Evolutionary conservation across 345 rosid species (phyloP), one percentile per base, ranked within the genome.

Genomic region (Citrus cavaleriei): DNA sequence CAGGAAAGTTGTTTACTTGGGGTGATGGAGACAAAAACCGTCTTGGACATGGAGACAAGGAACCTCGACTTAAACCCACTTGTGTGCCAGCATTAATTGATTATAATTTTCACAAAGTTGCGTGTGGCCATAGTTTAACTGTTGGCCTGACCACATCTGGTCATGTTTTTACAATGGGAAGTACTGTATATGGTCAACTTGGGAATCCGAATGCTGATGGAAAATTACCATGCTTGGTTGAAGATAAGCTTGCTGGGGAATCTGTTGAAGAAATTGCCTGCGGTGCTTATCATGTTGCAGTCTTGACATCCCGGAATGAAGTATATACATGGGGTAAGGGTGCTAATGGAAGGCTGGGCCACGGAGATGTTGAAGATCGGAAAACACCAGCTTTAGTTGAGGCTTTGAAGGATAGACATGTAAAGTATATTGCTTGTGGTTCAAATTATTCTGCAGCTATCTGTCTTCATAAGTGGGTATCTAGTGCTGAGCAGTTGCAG

Each of bases 301-400:
- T 88, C 76, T 82, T 95, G 79, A 93, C 97, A n/a, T 85, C 97
- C 34, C 86, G 87, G 80, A 93, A 92, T 66, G 97, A 93, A 83
- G 94, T 93, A 34, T 95, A 89, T 83, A 91, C 97, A 16, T 95
- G 98, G 99, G 99, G 99, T 1, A 95, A 91, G 80, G 98, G 99
- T 79, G 98, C 99, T 55, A 95, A 93, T 84, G 98, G 99, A 81
- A 92, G 97, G 84, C 75, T 95, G 86, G 99, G 99, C 68, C 98
- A 92, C 74, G 98, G 97, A 83, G 98, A 95, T 78, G 37, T 89
- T 18, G 98, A 95, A 84, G 99, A 95, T 82, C 90, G 97, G 55
- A 93, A 92, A 79, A 57, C 85, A 34, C 96, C 99, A 9, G 86
- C 95, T 78, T 76, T 90, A 25, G 95, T 95, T 60, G 97, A 91